Percentiles rank a stretch among this genome's conserved stretches.
Evolutionary conservation across 73 alveolate species (phyloP).

Genomic region (Paraurostyla sp.): DNA sequence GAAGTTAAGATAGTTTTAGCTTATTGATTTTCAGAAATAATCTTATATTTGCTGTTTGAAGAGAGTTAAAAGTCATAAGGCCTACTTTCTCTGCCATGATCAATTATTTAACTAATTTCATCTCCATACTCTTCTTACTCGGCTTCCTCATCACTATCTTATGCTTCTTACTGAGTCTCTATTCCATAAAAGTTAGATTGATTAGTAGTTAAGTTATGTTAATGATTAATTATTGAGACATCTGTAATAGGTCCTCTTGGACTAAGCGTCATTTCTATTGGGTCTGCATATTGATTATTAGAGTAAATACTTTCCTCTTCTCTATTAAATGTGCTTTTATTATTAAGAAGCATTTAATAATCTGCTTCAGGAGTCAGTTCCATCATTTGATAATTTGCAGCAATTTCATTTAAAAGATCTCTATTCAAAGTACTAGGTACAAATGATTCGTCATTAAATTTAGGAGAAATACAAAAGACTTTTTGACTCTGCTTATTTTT

Average conservation of each 20-base stretch:
- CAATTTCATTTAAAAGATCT: constrained; percentile 37
- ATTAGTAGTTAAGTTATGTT: constrained; percentile 13
- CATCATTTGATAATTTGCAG: constrained; percentile 34
- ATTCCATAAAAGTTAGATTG: constrained; percentile 16
- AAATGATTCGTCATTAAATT: constrained; percentile 33
- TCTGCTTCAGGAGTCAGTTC: constrained; percentile 56
- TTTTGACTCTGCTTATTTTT: neutral
- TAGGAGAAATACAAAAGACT: constrained; percentile 17
- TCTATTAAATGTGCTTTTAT: constrained; percentile 5
- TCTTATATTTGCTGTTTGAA: constrained; percentile 31
- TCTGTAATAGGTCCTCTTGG: neutral
- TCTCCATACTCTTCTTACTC: neutral
- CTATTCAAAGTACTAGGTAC: constrained; percentile 23
- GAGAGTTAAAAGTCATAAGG: constrained; percentile 49
- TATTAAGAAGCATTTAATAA: neutral
- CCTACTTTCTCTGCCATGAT: constrained; percentile 45
- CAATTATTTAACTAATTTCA: neutral
- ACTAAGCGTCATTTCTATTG: constrained; percentile 46
- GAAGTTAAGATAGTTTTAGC: constrained; percentile 11
- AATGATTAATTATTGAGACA: constrained; percentile 21
- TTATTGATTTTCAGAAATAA: constrained; percentile 37
- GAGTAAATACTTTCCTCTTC: constrained; percentile 49
- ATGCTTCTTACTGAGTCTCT: neutral
- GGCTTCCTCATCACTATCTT: neutral
- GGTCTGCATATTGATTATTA: constrained; percentile 39